A percentile compares a stretch with the other conserved stretches of the same genome.
These are phyloP conservation scores for Coniochaeta sp. DNA, from an alignment of 2,329 filamentous ascomycete genomes.

Conservation along the genomic window DNA sequence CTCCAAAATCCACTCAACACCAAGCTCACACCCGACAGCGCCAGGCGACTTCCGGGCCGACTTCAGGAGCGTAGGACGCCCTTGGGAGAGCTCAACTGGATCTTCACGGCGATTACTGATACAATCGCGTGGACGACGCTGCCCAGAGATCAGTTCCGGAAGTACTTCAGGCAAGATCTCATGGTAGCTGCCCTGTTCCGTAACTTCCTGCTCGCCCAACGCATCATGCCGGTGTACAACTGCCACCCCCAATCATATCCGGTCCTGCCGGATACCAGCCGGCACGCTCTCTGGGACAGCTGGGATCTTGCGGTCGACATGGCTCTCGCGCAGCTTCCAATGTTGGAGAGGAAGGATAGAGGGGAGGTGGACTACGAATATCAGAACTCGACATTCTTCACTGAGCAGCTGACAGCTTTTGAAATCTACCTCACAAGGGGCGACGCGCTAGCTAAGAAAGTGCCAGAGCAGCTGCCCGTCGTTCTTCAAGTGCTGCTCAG, in stretches of 20 bases:
- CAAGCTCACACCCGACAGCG: constrained; percentile 69
- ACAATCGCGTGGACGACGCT: constrained; percentile 98
- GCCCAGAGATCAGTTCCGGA: constrained; percentile 84
- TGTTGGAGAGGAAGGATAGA: constrained; percentile 71
- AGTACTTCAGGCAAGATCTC: constrained; percentile 92
- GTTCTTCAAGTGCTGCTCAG: constrained; percentile 93
- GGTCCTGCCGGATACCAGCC: constrained; percentile 85
- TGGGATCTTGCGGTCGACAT: constrained; percentile 98
- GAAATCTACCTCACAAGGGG: constrained; percentile 87
- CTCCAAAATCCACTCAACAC: constrained; percentile 75
- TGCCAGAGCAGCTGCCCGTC: constrained; percentile 91
- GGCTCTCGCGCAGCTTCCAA: constrained; percentile 82
- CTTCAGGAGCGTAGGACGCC: constrained; percentile 90
- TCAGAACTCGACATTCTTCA: constrained; percentile 91
- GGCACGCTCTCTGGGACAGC: constrained; percentile 92
- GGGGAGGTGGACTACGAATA: constrained; percentile 80
- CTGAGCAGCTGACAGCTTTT: constrained; percentile 93
- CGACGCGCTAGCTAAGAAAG: constrained; percentile 72
- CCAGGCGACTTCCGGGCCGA: constrained; percentile 82
- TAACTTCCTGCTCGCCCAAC: constrained; percentile 89
- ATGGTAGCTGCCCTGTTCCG: constrained; percentile 98
- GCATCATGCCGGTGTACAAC: constrained; percentile 93
- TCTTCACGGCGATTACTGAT: constrained; percentile 97
- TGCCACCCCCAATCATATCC: constrained; percentile 93
- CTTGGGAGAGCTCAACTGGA: constrained; percentile 96